Percentiles rank a stretch among this genome's conserved stretches.
These are phyloP conservation scores for Paspalum vaginatum DNA, from an alignment of 176 grass and related monocot species.

Conservation along the genomic window DNA sequence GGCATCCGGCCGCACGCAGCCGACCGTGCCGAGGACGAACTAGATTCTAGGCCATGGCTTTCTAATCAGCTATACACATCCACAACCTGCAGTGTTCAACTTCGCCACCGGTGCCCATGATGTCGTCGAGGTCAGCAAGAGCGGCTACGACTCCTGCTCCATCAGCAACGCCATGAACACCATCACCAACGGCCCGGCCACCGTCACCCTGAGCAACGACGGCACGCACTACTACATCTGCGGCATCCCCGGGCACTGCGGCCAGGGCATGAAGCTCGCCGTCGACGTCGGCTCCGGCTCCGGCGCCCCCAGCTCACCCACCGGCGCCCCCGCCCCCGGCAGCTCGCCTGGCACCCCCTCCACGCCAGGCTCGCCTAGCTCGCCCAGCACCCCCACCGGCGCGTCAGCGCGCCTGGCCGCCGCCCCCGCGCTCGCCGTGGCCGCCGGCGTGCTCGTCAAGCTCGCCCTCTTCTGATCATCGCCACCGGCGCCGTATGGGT, in stretches of 20 bases:
- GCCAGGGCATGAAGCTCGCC: conserved; percentile 66
- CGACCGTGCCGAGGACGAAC: too few relatives aligned
- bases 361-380: not conserved
- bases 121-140: conserved; percentile 54
- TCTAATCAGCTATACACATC: too few relatives aligned
- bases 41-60: too few relatives aligned
- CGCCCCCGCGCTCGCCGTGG: conserved; percentile 15
- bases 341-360: not conserved
- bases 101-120: conserved; percentile 42
- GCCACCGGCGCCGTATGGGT: not conserved
- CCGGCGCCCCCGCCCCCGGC: not conserved
- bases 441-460: conserved; percentile 40
- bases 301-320: too few relatives aligned
- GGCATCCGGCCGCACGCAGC: too few relatives aligned
- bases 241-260: conserved; percentile 54
- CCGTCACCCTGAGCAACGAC: conserved; percentile 35
- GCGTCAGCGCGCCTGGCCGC: conserved; percentile 20
- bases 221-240: conserved; percentile 81
- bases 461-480: conserved; percentile 52
- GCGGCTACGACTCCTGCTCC: conserved; percentile 61
- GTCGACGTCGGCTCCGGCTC: conserved; percentile 46
- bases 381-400: not conserved
- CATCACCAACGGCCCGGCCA: conserved; percentile 36
- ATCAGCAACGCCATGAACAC: conserved; percentile 29
- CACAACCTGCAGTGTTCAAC: conserved; percentile 56